Base-by-base conservation (phyloP, 306 rosid genomes). In the Vigna unguiculata region DNA sequence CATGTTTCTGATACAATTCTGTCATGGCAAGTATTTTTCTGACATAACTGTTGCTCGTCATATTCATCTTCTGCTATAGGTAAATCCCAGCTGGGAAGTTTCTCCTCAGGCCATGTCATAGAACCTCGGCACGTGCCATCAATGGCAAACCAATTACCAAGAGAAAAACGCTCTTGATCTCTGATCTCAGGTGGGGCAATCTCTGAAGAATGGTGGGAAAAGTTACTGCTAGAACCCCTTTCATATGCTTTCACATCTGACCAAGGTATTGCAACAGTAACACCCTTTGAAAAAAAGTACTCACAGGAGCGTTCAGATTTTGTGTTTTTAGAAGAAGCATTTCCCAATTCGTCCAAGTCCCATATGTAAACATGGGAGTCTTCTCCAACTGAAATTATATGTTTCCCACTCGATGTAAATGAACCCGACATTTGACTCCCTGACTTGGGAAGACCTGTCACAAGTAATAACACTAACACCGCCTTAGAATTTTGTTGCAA, bases 31-130 rank as follows among this genome's bases (percentile, higher is more conserved):
- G 46, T 66, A 62, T 69, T 76, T 54, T 12, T 72, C n/a, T 66
- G 28, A 62, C 43, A 70, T 24, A 58, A 14, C 72, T 48, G 69
- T 25, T 57, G 45, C 25, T 30, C 13, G 43, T 74, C 69, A 68
- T 55, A n/a, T 68, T 84, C 84, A 25, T 76, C 87, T 47, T 67
- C 82, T 46, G 69, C 25, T 65, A 61, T 32, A 2, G 82, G 81
- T 40, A 69, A 49, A 69, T 79, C 84, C 76, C 86, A 84, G 7
- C 24, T 46, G 2, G 94, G 91, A 69, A 87, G 92, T 73, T 88
- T 85, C 84, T 91, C 97, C 66, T 88, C 90, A 0, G 94, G 97
- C 97, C 94, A 89, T 48, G 94, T 89, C 75, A 69, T 84, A 8
- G 92, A 83, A 9, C 87, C 85, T 40, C 82, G 81, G 80, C 86